A percentile compares a stretch with the other conserved stretches of the same genome.
Evolutionary conservation across 2,329 filamentous ascomycete genomes (phyloP).

Genomic region (Ascocoryne sarcoides): DNA sequence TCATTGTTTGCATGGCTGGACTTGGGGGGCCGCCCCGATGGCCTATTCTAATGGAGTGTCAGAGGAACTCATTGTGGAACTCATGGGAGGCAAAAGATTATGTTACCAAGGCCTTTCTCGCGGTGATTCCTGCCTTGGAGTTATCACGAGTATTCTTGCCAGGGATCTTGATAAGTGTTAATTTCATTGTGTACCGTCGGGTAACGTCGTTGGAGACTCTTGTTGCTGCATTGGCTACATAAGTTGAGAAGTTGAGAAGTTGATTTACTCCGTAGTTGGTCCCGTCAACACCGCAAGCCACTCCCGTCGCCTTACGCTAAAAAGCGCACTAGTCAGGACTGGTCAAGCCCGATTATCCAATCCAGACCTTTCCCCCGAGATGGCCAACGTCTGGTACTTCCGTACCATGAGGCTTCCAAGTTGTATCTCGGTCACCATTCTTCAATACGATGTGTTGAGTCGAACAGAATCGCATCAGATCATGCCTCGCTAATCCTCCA

Average conservation of each 20-base stretch:
- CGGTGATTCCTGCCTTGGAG: conserved; percentile 15
- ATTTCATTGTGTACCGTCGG: too few relatives aligned
- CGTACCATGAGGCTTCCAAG: too few relatives aligned
- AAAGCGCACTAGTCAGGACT: neutral
- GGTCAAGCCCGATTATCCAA: too few relatives aligned
- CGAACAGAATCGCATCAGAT: too few relatives aligned
- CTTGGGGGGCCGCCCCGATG: neutral
- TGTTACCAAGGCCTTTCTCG: conserved; percentile 20
- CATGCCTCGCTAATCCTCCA: too few relatives aligned
- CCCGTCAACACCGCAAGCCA: neutral
- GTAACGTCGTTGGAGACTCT: neutral
- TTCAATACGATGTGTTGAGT: too few relatives aligned
- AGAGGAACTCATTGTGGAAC: too few relatives aligned
- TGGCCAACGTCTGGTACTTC: too few relatives aligned
- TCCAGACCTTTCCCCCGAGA: neutral
- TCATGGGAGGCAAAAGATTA: too few relatives aligned
- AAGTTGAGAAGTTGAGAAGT: neutral
- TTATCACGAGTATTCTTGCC: conserved; percentile 23
- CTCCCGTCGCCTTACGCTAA: neutral
- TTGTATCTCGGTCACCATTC: too few relatives aligned
- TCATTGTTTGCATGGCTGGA: conserved; percentile 1
- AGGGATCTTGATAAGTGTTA: conserved; percentile 25
- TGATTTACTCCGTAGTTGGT: neutral
- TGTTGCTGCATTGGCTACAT: neutral
- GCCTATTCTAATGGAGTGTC: neutral